Base-by-base conservation (phyloP, 2,329 filamentous ascomycete species). In the Xylaria arbuscula region DNA sequence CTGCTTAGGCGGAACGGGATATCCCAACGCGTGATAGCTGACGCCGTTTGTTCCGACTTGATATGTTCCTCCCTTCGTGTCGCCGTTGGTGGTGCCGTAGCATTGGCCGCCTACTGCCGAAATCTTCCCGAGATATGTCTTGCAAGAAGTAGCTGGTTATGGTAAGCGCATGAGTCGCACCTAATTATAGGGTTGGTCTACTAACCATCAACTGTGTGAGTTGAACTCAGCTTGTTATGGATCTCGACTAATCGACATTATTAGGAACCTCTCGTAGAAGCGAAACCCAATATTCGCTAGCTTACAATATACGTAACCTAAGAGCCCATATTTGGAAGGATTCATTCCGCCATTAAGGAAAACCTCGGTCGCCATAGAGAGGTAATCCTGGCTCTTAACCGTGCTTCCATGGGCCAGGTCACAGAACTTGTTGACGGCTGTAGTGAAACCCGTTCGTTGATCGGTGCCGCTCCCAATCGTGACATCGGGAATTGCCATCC, bases 241-340 rank as follows among this genome's bases (percentile, higher is more conserved):
- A 78, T 72, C 66, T 78, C 75, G 40, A 76, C 76, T 78, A 57
- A 28, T 42, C n/a, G 19, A 58, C 3, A 11, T 55, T 34, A 60
- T 57, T 38, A 60, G 48, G 9, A 42, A 42, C 15, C 22, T 42
- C 13, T 3, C 15, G 6, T 22, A n/a, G n/a, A 32, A 22, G 8
- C 13, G n/a, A 32, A 55, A 24, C 19, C 0, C 3, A 11, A 17
- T 19, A 17, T n/a, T 32, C 19, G 59, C 24, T 42, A 17, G 59
- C 73, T 66, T 66, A 78, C 76, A 77, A 50, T 76, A 77, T 10
- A 76, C 74, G 54, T 72, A 78, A n/a, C 76, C 76, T 11, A 77
- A 47, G 22, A 77, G 56, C 13, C 76, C 76, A 42, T 78, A 76
- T 3, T 48, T 63, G 55, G 71, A 47, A 3, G 75, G 73, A 9